Conservation (phyloP, 225 moss, liverwort and hornwort species). For the Marchantia paleacea region DNA sequence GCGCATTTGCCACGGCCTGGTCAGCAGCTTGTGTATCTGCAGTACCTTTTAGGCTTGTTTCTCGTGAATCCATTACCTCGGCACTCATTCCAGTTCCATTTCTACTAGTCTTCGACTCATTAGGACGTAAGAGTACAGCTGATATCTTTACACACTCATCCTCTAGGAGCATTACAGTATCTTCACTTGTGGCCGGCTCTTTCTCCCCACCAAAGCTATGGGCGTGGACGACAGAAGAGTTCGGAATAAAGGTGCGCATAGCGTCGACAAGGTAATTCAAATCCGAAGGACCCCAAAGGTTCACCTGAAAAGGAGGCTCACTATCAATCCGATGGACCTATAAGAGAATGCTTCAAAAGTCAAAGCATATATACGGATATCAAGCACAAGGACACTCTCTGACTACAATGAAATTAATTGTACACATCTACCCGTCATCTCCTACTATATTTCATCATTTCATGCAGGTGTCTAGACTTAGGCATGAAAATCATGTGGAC, state of each 20-base stretch:
- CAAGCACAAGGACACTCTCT: too few relatives aligned
- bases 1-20: slow-evolving; percentile 8
- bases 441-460: too few relatives aligned
- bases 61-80: neutral
- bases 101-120: neutral
- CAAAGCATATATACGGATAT: too few relatives aligned
- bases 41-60: neutral
- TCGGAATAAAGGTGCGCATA: slow-evolving; percentile 97
- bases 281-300: slow-evolving; percentile 93
- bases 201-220: slow-evolving; percentile 69
- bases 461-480: too few relatives aligned
- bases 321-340: too few relatives aligned
- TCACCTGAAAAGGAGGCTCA: slow-evolving; percentile 48
- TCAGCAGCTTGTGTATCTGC: neutral
- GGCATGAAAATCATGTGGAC: too few relatives aligned
- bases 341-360: too few relatives aligned
- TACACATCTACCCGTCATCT: too few relatives aligned
- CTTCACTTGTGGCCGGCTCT: neutral
- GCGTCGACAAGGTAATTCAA: slow-evolving; percentile 88
- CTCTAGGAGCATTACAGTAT: slow-evolving; percentile 63
- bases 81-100: neutral
- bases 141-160: slow-evolving; percentile 89
- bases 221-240: slow-evolving; percentile 82
- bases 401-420: too few relatives aligned
- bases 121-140: slow-evolving; percentile 64